Evolutionary conservation across 2,329 filamentous ascomycete species (phyloP), one percentile per base, ranked within the genome.

Genomic region (Fusarium citri): DNA sequence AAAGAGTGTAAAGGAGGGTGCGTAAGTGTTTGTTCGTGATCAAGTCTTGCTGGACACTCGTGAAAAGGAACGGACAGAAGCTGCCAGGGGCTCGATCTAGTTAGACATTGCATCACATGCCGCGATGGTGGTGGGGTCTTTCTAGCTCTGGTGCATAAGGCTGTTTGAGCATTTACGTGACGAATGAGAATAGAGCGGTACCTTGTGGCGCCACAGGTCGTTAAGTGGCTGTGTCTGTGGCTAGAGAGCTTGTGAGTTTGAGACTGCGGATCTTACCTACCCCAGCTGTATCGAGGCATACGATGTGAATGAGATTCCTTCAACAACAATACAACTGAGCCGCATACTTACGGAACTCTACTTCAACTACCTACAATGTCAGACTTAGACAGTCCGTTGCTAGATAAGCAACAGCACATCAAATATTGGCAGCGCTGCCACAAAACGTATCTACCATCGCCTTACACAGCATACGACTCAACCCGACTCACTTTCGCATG

Each of bases 401-500:
- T 92, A 66, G 83, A 92, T 76, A 88, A 85, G 61, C 83, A 87
- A 49, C 87, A 86, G 60, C 96, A 99, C 79, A 84, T 96, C 78
- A 93, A 92, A 77, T 99, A 98, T 86, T 99, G 94, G 91, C 88
- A 94, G 71, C 91, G 94, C 77, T 98, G 95, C 79, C 87, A 96
- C 70, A 92, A 91, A 78, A 91, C 91, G 25, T 87, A 91, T 66
- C 89, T 99, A 9, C 96, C 96, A 0, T 87, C 90, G 47, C 86
- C 89, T 68, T 99, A 98, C 83, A 97, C 93, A 18, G 86, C 90
- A 78, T 96, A 92, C 79, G 96, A 99, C 82, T 94, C 94, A 72
- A 95, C 91, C 75, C 94, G 96, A 75, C 92, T 98, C 84, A 92
- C 92, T 8, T 89, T 98, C 57, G 94, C 90, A 72, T 97, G 91